Evolutionary conservation across 2,329 filamentous ascomycete species (phyloP), one percentile per base, ranked within the genome.

Genomic region (Trichoderma hamatum): DNA sequence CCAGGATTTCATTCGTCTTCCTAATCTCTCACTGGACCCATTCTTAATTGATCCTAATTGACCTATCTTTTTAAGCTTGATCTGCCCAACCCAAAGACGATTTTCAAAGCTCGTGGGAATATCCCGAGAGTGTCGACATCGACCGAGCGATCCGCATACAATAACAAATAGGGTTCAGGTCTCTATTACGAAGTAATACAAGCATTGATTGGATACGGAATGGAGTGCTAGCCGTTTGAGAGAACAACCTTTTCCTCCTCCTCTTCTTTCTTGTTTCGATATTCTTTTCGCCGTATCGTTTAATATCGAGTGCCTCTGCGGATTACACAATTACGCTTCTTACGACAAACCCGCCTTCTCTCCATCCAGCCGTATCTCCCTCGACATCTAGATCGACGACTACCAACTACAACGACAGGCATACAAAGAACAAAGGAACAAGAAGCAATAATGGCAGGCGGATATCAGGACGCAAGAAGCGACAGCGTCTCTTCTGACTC

Each of bases 81-180:
- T 24, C 24, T 49, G 46, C n/a, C 13, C 46, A 3, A 5, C 9
- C 39, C 16, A n/a, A 9, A 49, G n/a, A 21, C n/a, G 46, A 21
- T 19, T 43, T 49, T 19, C 16, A 9, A 39, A 5, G 21, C 46
- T 49, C n/a, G 46, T 24, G 46, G 46, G 46, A 64, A 49, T 54
- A 49, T 43, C 28, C 52, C 39, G 39, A 43, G 36, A 16, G 34
- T 36, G 28, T 59, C 30, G 54, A 67, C 46, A 30, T 68, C 32
- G 67, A 63, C 51, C 67, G 67, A 58, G 67, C 52, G 46, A 68
- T 68, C 67, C 58, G 67, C 67, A 32, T 56, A 34, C 39, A 43
- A 43, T 9, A 36, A 30, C 26, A 55, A 21, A 32, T 14, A 52
- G 26, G 24, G 21, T 61, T 67, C 56, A 21, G 6, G 7, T 39